Percentiles rank a stretch among this genome's conserved stretches.
Evolutionary conservation across 108 stramenopile species (phyloP).

Genomic region (Aurantiochytrium sp.): DNA sequence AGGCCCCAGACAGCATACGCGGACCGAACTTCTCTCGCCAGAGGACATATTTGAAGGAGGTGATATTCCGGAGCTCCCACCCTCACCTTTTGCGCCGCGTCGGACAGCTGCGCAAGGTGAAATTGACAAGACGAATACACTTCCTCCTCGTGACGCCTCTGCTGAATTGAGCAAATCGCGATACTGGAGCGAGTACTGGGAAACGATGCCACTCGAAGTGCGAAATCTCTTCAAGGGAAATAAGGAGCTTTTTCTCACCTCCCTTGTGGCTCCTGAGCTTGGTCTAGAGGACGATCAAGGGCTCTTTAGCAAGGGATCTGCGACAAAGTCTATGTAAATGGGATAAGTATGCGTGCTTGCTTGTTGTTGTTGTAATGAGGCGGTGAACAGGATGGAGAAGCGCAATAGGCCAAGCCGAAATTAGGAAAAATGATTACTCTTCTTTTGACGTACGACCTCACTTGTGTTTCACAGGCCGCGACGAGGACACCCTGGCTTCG

Average conservation of each 20-base stretch:
- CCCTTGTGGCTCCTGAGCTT: neutral
- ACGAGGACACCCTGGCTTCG: no score
- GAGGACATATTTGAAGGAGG: no score
- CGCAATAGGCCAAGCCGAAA: no score
- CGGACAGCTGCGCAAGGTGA: neutral
- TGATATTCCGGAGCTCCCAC: neutral
- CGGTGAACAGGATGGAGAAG: no score
- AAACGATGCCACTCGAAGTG: neutral
- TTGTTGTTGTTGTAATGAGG: no score
- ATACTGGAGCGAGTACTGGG: conserved; percentile 13
- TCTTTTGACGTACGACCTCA: no score
- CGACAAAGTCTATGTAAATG: neutral
- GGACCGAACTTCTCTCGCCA: no score
- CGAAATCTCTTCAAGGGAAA: neutral
- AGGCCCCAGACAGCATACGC: neutral
- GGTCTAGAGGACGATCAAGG: neutral
- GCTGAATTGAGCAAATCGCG: neutral
- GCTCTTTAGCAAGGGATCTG: neutral
- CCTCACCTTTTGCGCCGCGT: neutral
- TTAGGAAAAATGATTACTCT: no score
- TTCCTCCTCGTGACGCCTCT: no score
- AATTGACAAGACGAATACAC: neutral
- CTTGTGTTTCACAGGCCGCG: no score
- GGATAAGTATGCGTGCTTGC: no score
- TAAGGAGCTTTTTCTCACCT: conserved; percentile 1